These are phyloP conservation scores for Calonectria montana DNA, from an alignment of 2,329 filamentous ascomycete genomes.

Conservation along the genomic window DNA sequence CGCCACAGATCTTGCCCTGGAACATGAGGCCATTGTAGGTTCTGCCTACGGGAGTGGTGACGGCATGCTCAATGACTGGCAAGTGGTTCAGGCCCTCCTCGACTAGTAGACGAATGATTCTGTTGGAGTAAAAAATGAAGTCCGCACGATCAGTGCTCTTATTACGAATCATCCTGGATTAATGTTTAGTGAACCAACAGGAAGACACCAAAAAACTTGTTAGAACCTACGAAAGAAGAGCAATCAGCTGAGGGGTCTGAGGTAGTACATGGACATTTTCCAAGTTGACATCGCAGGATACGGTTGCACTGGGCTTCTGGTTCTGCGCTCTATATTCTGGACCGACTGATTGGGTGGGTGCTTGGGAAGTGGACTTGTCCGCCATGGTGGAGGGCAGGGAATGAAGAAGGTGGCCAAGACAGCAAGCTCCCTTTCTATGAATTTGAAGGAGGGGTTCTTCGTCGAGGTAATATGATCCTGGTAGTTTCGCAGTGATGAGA, in stretches of 20 bases:
- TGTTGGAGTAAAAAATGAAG: conserved; percentile 99
- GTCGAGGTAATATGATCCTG: neutral
- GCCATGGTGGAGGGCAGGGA: conserved; percentile 39
- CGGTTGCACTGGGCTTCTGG: conserved; percentile 87
- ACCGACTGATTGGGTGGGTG: conserved; percentile 74
- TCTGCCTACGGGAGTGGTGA: conserved; percentile 91
- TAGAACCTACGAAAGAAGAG: conserved; percentile 88
- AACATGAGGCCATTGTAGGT: conserved; percentile 93
- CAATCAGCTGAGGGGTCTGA: conserved; percentile 97
- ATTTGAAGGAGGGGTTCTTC: neutral
- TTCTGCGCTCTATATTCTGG: conserved; percentile 81
- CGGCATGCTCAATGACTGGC: conserved; percentile 86
- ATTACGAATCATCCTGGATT: conserved; percentile 89
- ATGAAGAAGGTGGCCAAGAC: neutral
- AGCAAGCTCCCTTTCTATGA: neutral
- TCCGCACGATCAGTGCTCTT: conserved; percentile 90
- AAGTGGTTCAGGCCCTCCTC: conserved; percentile 98
- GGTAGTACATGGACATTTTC: conserved; percentile 91
- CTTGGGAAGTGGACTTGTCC: conserved; percentile 36
- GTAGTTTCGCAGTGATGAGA: neutral
- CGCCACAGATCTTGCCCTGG: conserved; percentile 97
- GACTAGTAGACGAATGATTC: conserved; percentile 95
- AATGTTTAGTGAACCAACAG: conserved; percentile 33
- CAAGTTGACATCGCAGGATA: conserved; percentile 83
- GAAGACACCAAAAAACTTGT: conserved; percentile 24